phyloP scores from a whole-genome alignment of 2,329 filamentous ascomycete species.

The Colletotrichum spaethianum region DNA sequence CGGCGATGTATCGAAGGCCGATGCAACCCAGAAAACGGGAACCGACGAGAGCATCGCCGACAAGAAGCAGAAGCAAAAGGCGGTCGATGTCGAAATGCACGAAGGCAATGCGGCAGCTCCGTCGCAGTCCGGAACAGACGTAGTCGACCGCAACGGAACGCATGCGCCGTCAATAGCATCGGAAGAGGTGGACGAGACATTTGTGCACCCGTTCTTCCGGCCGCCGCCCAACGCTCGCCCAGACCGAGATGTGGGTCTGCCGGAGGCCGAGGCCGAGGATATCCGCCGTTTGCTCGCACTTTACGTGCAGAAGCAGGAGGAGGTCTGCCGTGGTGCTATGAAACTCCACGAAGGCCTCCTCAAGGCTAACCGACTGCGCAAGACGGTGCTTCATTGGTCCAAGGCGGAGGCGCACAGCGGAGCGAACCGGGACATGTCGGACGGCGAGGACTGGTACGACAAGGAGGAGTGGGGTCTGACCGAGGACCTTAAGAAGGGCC shows the following conservation, averaged over 20 bases:
- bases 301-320: slow-evolving; percentile 89
- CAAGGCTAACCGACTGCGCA: slow-evolving; percentile 79
- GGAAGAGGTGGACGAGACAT: slow-evolving; percentile 59
- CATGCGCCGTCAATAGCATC: slow-evolving; percentile 35
- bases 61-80: slow-evolving; percentile 39
- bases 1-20: slow-evolving; percentile 5
- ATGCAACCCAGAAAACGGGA: slow-evolving; percentile 37
- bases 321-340: slow-evolving; percentile 80
- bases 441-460: slow-evolving; percentile 93
- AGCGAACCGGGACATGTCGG: slow-evolving; percentile 80
- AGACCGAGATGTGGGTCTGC: slow-evolving; percentile 80
- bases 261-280: slow-evolving; percentile 82
- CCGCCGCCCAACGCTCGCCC: slow-evolving; percentile 73
- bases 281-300: slow-evolving; percentile 80
- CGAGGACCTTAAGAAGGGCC: slow-evolving; percentile 84
- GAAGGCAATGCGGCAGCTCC: slow-evolving; percentile 6
- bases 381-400: slow-evolving; percentile 80
- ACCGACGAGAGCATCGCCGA: slow-evolving; percentile 7
- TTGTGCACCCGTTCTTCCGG: slow-evolving; percentile 82
- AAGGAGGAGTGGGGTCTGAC: slow-evolving; percentile 83
- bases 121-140: neutral
- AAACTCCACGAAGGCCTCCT: slow-evolving; percentile 80
- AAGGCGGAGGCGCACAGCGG: slow-evolving; percentile 83
- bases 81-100: slow-evolving; percentile 29
- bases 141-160: slow-evolving; percentile 12